Evolutionary conservation across 2,329 filamentous ascomycete species (phyloP).

Genomic region (Dactylonectria macrodidyma): DNA sequence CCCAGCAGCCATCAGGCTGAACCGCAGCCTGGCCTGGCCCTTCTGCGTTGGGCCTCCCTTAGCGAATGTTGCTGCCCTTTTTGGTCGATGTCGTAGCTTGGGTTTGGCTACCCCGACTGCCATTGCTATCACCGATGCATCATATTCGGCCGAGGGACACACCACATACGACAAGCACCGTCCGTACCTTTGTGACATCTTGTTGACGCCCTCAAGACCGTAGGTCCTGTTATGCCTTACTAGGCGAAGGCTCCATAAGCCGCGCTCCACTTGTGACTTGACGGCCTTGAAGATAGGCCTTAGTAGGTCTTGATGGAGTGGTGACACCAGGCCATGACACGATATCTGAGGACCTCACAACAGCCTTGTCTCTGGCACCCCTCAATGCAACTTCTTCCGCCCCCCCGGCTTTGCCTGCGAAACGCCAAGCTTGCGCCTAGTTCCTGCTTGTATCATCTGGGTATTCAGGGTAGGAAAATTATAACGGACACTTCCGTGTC

Average conservation of each 20-base stretch:
- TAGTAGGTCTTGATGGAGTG: constrained; percentile 27
- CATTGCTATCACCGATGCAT: constrained; percentile 10
- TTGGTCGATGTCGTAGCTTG: constrained; percentile 15
- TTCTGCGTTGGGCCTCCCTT: constrained; percentile 22
- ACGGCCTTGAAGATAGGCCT: constrained; percentile 25
- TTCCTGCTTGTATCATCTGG: constrained; percentile 9
- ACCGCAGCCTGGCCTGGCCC: constrained; percentile 30
- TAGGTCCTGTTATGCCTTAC: constrained; percentile 17
- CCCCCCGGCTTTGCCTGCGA: constrained; percentile 15
- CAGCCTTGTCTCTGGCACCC: constrained; percentile 28
- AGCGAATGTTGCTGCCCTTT: constrained; percentile 18
- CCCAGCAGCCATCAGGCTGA: constrained; percentile 28
- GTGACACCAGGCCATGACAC: constrained; percentile 36
- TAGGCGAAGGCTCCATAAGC: constrained; percentile 20
- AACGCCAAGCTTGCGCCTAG: constrained; percentile 15
- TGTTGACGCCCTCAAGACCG: constrained; percentile 17
- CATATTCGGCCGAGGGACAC: constrained; percentile 23
- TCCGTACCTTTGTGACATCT: constrained; percentile 25
- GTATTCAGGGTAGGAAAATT: not conserved
- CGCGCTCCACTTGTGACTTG: constrained; percentile 33
- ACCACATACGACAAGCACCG: not conserved
- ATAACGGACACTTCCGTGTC: not conserved
- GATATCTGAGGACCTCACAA: constrained; percentile 29
- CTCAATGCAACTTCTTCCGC: constrained; percentile 26
- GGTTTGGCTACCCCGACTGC: constrained; percentile 8